Evolutionary conservation across 2,329 filamentous ascomycete species (phyloP), one percentile per base, ranked within the genome.

Genomic region (Diplodia intermedia): DNA sequence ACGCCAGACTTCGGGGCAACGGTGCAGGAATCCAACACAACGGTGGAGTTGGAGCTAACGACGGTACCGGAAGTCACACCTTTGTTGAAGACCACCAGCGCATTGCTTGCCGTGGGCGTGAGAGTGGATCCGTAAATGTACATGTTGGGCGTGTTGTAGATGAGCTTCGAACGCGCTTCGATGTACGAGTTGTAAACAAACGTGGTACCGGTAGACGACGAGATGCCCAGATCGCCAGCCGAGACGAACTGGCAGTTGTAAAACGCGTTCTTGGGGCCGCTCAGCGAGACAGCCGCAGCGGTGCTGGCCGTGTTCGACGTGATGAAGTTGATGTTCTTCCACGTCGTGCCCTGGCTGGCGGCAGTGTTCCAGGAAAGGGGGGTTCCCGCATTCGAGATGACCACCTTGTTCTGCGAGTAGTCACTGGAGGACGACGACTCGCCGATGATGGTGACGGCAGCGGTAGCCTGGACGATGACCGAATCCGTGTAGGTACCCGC

Each of bases 401-500:
- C 77, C 14, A 82, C 80, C 61, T 79, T 71, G 57, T 82, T 82
- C 40, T 77, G 71, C 8, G 75, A 74, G 68, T 78, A 81, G 65
- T 76, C 77, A 50, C 69, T 71, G 31, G 72, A 65, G 7, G 72
- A 73, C 0, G 75, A 70, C 0, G 72, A 70, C 23, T 70, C 71
- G 7, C 81, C 82, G 14, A 81, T 69, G 15, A 85, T 74, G 0
- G 82, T 82, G 12, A 84, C 79, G 0, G 80, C 74, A 1, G 79
- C 77, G 0, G 80, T 81, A 2, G 78, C 81, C 9, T 74, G 71
- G 4, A 85, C 75, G 0, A 76, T 76, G 29, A 84, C 73, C 7
- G 76, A 74, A 66, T 84, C 82, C 7, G 77, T 78, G 68, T 84
- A 85, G 0, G 80, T 83, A 15, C 82, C 83, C 1, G 81, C 77